A percentile compares a stretch with the other conserved stretches of the same genome.
Conservation (phyloP, 108 stramenopile genomes). For the Nitzschia sp. region DNA sequence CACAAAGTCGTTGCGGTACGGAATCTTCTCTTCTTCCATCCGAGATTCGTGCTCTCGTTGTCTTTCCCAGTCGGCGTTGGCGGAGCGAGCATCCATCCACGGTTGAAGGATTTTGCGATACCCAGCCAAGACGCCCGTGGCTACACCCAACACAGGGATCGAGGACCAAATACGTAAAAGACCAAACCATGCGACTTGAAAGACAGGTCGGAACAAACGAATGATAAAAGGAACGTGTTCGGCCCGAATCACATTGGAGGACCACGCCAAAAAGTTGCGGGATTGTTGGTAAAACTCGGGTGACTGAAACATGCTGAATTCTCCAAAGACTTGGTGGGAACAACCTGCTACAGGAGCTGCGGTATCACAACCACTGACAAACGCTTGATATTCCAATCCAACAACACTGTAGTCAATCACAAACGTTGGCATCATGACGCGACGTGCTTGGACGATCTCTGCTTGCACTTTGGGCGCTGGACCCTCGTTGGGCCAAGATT, state of each 20-base stretch:
- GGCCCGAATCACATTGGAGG: conserved; percentile 11
- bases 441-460: conserved; percentile 58
- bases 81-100: conserved; percentile 55
- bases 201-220: conserved; percentile 10
- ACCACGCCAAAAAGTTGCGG: conserved; percentile 30
- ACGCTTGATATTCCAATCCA: conserved; percentile 69
- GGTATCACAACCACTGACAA: conserved; percentile 72
- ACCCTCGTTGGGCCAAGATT: conserved; percentile 2
- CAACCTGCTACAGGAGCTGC: conserved; percentile 66
- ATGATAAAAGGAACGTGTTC: conserved; percentile 11
- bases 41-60: conserved; percentile 70
- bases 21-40: conserved; percentile 25
- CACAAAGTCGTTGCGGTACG: conserved; percentile 46
- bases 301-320: conserved; percentile 12
- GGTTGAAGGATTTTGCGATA: conserved; percentile 77
- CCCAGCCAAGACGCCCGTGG: conserved; percentile 58
- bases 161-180: conserved; percentile 31
- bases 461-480: conserved; percentile 50
- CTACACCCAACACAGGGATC: conserved; percentile 56
- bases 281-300: conserved; percentile 32
- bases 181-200: conserved; percentile 29
- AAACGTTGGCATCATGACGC: conserved; percentile 82
- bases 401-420: conserved; percentile 71
- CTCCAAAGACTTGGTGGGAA: conserved; percentile 52
- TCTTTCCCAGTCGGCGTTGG: conserved; percentile 79